Evolutionary conservation across 768 basidiomycete genomes (phyloP), one percentile per base, ranked within the genome.

Genomic region (Fistulinella prunicolor): DNA sequence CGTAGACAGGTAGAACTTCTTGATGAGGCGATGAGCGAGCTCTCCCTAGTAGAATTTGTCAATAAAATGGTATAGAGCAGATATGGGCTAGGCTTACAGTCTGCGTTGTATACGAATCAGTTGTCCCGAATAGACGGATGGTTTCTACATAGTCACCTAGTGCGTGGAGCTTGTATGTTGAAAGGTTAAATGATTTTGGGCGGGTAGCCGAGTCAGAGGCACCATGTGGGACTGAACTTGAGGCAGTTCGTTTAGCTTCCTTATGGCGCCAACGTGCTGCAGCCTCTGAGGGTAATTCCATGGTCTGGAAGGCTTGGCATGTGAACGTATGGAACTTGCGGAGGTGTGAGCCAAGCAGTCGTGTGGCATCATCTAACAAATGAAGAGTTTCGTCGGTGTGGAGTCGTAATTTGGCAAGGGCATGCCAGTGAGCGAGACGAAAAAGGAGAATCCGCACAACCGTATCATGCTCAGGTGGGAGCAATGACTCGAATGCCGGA

Each of bases 81-180:
- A 36, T 4, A 19, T 14, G n/a, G n/a, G n/a, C n/a, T n/a, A n/a
- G n/a, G 13, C 17, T n/a, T 13, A 36, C 35, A 19, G 17, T 36
- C 10, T 36, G 35, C 6, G 42, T 17, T 3, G 60, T 54, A 42
- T 65, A 73, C 0, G 61, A 65, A 37, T 74, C 70, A 0, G 65
- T 67, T 4, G 71, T 69, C 1, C 73, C 71, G 30, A 61, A 62
- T 3, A 20, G n/a, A 6, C 32, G 32, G 6, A 75, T 72, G 6
- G 54, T 53, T 0, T 6, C 5, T 0, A 35, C 38, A 37, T 72
- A 72, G 46, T 75, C 62, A 0, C 69, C 69, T 3, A 74, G 51
- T 0, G 62, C 50, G 46, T 74, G 73, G 3, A 63, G 14, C 45
- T 74, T 75, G 45, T 62, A 64, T 1, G 66, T 71, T 1, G 34